Evolutionary conservation across 1,284 basidiomycete species (phyloP), one percentile per base, ranked within the genome.

Genomic region (Ganoderma sp.): DNA sequence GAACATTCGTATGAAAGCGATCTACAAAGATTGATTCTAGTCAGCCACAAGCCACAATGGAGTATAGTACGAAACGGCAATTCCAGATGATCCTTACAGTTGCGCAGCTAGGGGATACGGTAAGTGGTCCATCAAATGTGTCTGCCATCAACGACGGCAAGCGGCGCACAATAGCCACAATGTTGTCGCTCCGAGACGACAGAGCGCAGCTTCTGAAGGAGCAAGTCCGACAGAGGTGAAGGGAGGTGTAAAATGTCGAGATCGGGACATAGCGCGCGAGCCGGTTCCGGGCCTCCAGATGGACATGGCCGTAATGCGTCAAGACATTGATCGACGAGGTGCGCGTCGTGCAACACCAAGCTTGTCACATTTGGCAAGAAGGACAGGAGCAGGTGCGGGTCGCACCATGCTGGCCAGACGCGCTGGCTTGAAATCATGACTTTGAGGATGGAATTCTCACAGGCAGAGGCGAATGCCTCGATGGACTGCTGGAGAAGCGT

Each of bases 391-490:
- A 59, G 1, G 19, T 15, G 34, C 17, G 71, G 65, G 7, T 70
- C 71, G 61, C 71, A 72, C 71, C 71, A 72, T 32, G 67, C 28
- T 22, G 69, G 43, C 71, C 71, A 72, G 9, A 59, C 52, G 0
- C 71, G 68, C 34, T 72, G 69, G 43, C 71, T 68, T 14, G 63
- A 58, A 1, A 72, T 43, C 14, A 54, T 39, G 22, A 70, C 43
- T 10, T 60, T 34, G 25, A 57, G 65, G 19, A 68, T 42, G 9
- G 63, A 56, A 0, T 45, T 15, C 15, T 39, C 39, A 17, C 48
- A 41, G 19, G 41, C 63, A 3, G 43, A 14, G 17, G 61, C 41
- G 41, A 68, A 69, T 8, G 61, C 50, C 12, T 54, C 41, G 57
- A 70, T 52, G 3, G 63, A 56, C 7, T 66, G 50, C 25, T 67